Evolutionary conservation across 306 rosid species (phyloP), one percentile per base, ranked within the genome.

Genomic region (Dalbergia cochinchinensis): DNA sequence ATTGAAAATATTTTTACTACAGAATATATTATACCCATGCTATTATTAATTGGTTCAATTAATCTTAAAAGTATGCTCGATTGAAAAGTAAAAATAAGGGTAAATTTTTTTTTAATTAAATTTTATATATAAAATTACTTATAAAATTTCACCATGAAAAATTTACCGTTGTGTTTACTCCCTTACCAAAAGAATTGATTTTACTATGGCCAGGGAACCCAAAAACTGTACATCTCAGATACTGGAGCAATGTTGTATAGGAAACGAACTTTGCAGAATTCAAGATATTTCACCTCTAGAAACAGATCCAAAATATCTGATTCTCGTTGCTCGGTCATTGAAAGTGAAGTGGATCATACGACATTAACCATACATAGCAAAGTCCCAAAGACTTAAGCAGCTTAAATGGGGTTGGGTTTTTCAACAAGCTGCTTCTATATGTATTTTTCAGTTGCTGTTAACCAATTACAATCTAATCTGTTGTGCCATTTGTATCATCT

Each of bases 401-500:
- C 13, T 63, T 71, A 18, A 42, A n/a, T 34, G 31, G n/a, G 63
- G 62, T 16, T 55, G 57, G 54, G 3, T 33, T 51, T 53, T 53
- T 81, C 69, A 37, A 37, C 45, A 55, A 13, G n/a, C 12, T 26
- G 66, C 78, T 59, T 39, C 47, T 26, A 51, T 68, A 47, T 47
- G 4, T 45, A 75, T 20, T 53, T 60, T 69, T 41, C 58, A 20
- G 68, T 48, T 16, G 55, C 54, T 45, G n/a, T 26, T 73, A 78
- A 41, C 54, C 55, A 60, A 6, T 33, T 41, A 64, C n/a, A 37
- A 22, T 19, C 85, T 88, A 83, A 34, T 84, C 87, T 47, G 47
- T 74, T 42, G 76, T 26, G 68, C 81, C 89, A 67, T 78, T 85
- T 65, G 87, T 54, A 33, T 69, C 92, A 18, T 94, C 91, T 85